phyloP scores from a whole-genome alignment of 768 basidiomycete genomes.

The Kwoniella sp. region DNA sequence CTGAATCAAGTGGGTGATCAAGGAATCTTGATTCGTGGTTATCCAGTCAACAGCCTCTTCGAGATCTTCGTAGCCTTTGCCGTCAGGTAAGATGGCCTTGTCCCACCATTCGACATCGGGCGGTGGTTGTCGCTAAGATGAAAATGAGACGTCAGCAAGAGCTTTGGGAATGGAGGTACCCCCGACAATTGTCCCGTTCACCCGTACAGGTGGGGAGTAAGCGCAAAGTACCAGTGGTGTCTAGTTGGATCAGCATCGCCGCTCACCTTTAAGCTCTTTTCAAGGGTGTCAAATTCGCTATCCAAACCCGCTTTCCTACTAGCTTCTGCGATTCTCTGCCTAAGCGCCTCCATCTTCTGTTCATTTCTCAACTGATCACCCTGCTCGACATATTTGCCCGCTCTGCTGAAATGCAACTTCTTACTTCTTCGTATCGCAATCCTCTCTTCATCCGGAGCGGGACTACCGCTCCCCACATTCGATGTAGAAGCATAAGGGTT shows the following conservation, averaged over 20 bases:
- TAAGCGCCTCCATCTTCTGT: constrained; percentile 81
- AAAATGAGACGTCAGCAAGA: background rate
- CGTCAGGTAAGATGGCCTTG: constrained; percentile 72
- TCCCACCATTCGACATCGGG: constrained; percentile 99
- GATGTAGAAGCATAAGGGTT: constrained; percentile 76
- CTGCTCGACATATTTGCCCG: constrained; percentile 72
- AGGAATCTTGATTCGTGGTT: constrained; percentile 62
- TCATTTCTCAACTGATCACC: constrained; percentile 62
- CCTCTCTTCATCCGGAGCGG: constrained; percentile 22
- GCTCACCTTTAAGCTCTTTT: constrained; percentile 81
- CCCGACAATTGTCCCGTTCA: too few relatives aligned
- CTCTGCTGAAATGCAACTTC: constrained; percentile 79
- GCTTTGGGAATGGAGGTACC: background rate
- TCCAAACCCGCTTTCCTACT: constrained; percentile 92
- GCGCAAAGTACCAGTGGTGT: too few relatives aligned
- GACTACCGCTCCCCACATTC: constrained; percentile 28
- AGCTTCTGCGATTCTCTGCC: constrained; percentile 88
- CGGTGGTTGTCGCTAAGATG: constrained; percentile 71
- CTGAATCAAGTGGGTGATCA: constrained; percentile 87
- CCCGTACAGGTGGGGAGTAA: too few relatives aligned
- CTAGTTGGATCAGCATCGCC: too few relatives aligned
- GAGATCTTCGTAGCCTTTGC: constrained; percentile 75
- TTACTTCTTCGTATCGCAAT: constrained; percentile 45
- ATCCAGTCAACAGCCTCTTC: constrained; percentile 64
- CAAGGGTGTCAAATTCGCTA: constrained; percentile 85